Conservation (phyloP, 2,329 filamentous ascomycete genomes). For the Alternaria brassicae region DNA sequence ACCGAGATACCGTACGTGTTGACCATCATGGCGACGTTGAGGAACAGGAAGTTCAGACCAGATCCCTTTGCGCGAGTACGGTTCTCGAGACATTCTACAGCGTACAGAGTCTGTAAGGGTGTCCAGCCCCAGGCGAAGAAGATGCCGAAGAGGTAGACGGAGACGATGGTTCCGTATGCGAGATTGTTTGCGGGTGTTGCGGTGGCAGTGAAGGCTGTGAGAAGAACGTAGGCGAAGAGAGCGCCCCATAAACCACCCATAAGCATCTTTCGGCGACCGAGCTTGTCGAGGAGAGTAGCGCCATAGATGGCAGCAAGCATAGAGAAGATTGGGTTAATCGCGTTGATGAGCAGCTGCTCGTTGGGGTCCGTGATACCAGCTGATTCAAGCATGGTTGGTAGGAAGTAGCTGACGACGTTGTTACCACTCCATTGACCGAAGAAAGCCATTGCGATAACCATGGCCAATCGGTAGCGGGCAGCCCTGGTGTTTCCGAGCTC, state of each 20-base stretch:
- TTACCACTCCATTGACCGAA: constrained; percentile 54
- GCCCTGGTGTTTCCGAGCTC: constrained; percentile 43
- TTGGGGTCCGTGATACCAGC: constrained; percentile 28
- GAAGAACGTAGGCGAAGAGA: constrained; percentile 45
- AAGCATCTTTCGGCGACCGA: constrained; percentile 48
- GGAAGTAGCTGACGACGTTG: constrained; percentile 44
- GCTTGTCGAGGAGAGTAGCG: constrained; percentile 44
- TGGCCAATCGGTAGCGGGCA: constrained; percentile 45
- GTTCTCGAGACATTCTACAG: constrained; percentile 51
- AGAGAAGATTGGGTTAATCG: constrained; percentile 51
- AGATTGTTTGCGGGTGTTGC: constrained; percentile 33
- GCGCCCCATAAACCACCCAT: constrained; percentile 46
- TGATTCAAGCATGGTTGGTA: constrained; percentile 24
- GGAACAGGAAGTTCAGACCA: constrained; percentile 44
- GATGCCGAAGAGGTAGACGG: constrained; percentile 52
- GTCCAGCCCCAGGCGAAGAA: constrained; percentile 53
- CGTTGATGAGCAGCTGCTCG: constrained; percentile 52
- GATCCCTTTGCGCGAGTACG: constrained; percentile 50
- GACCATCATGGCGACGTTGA: constrained; percentile 45
- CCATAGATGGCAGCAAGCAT: constrained; percentile 51
- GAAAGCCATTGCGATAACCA: constrained; percentile 53
- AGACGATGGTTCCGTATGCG: constrained; percentile 50
- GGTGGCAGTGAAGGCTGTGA: constrained; percentile 49
- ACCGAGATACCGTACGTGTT: constrained; percentile 45
- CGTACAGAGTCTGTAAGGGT: constrained; percentile 50